Conservation (phyloP, 2,329 filamentous ascomycete species). For the Pseudofabraea citricarpa region DNA sequence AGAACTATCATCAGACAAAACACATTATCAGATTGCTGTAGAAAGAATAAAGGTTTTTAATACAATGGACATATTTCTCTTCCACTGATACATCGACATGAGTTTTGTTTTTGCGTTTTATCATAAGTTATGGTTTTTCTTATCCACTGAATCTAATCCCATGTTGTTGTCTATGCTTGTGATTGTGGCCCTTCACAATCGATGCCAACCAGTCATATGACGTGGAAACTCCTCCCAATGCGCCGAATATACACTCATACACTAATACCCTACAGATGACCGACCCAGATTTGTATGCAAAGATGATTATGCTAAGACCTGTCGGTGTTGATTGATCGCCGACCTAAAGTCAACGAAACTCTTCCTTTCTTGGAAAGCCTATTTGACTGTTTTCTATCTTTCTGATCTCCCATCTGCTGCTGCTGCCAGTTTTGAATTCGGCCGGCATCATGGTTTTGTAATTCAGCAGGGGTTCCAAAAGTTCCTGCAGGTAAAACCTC, state of each 20-base stretch:
- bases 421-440: conserved; percentile 5
- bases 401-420: conserved; percentile 11
- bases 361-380: conserved; percentile 37
- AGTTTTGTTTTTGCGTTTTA: no score
- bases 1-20: no score
- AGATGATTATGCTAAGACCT: no score
- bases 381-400: conserved; percentile 29
- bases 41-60: no score
- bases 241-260: not conserved
- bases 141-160: no score
- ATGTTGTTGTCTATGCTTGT: no score
- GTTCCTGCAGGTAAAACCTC: conserved; percentile 36
- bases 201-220: not conserved
- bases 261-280: no score
- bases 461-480: conserved; percentile 19
- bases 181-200: not conserved
- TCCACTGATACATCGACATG: no score
- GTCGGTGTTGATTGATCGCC: conserved; percentile 10
- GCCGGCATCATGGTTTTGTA: conserved; percentile 10
- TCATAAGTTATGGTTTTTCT: no score
- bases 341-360: conserved; percentile 12
- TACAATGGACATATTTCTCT: no score
- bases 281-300: no score
- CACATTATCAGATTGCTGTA: no score
- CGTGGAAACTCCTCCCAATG: not conserved